phyloP scores from a whole-genome alignment of 2,329 filamentous ascomycete species.

The Nemania abortiva region DNA sequence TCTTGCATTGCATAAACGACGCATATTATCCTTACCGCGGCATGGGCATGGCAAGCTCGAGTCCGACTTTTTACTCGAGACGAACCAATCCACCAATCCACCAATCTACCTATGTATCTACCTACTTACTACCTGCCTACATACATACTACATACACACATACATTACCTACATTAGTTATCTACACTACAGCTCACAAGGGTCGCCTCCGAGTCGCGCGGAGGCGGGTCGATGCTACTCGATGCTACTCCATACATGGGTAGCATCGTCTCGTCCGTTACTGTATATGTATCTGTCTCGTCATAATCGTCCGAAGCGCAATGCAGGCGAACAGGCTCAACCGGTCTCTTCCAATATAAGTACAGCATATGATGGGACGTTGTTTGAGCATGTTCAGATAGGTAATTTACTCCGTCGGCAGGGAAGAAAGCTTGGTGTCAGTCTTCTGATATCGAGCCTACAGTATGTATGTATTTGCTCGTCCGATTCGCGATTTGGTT shows the following conservation, averaged over 20 bases:
- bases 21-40: conserved; percentile 33
- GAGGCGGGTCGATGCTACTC: neutral
- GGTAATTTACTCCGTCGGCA: neutral
- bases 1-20: conserved; percentile 55
- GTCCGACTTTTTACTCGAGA: conserved; percentile 16
- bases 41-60: conserved; percentile 16
- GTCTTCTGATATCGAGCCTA: too few relatives aligned
- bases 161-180: too few relatives aligned
- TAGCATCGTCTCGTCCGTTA: neutral
- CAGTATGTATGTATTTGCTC: neutral
- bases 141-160: neutral
- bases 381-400: neutral
- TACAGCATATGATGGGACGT: too few relatives aligned
- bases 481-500: neutral
- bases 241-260: neutral
- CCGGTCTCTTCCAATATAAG: neutral
- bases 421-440: neutral
- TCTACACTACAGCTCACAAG: neutral
- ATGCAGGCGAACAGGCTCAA: neutral
- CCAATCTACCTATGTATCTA: neutral
- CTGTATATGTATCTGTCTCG: neutral
- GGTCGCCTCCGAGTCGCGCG: neutral
- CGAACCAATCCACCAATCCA: neutral
- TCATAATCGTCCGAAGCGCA: neutral
- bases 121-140: neutral